phyloP scores from a whole-genome alignment of 345 rosid species.

The Aurinia saxatilis region DNA sequence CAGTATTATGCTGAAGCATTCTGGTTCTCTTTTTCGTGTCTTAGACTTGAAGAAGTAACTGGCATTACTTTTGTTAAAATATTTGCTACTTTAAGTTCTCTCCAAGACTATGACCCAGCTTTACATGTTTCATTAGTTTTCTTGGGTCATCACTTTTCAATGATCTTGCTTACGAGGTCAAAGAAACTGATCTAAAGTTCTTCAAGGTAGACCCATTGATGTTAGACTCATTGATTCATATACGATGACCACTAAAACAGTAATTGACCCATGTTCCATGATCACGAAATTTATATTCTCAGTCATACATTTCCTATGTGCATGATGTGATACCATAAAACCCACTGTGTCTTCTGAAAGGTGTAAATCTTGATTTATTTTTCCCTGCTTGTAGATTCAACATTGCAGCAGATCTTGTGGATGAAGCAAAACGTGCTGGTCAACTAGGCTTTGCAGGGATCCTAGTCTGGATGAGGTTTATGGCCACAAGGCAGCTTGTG shows the following conservation, averaged over 20 bases:
- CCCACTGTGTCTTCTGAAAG: background rate
- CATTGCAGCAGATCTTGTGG: conserved; percentile 84
- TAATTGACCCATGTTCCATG: conserved; percentile 7
- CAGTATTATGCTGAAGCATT: conserved; percentile 28
- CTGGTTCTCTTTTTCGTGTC: conserved; percentile 1
- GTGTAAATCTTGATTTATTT: background rate
- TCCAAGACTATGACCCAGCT: background rate
- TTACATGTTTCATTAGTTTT: background rate
- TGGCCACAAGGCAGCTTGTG: conserved; percentile 97
- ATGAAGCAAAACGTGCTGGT: conserved; percentile 71
- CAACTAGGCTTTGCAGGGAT: conserved; percentile 80
- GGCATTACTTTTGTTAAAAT: background rate
- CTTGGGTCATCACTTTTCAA: background rate
- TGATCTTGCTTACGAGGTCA: background rate
- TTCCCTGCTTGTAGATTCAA: conserved; percentile 51
- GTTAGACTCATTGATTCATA: background rate
- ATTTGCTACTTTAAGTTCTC: background rate
- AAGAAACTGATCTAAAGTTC: background rate
- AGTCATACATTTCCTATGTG: background rate
- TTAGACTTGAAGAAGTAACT: conserved; percentile 3
- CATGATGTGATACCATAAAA: background rate
- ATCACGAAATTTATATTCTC: background rate
- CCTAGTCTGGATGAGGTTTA: conserved; percentile 99
- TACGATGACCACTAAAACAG: background rate
- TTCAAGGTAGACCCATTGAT: background rate